Evolutionary conservation across 345 rosid species (phyloP).

Genomic region (Linum tenue): DNA sequence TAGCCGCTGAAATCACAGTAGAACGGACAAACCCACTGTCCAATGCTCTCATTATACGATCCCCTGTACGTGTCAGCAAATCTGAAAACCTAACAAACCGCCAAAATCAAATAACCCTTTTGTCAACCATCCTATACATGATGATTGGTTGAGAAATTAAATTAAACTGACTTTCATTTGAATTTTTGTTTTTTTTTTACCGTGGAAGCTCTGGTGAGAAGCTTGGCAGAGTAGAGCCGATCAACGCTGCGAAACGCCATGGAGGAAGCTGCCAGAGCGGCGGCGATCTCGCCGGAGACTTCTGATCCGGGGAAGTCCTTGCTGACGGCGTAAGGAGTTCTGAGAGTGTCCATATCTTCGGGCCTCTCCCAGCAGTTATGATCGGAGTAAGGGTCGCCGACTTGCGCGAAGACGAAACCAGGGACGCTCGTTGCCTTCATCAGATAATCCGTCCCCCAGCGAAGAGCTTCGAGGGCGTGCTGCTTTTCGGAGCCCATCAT

Average conservation of each 20-base stretch:
- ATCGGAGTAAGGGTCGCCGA: constrained; percentile 21
- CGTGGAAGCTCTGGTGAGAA: constrained; percentile 15
- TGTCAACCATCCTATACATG: no score
- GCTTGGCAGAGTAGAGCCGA: constrained; percentile 15
- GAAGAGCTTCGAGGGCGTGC: constrained; percentile 18
- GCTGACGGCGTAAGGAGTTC: constrained; percentile 17
- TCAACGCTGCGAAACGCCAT: constrained; percentile 8
- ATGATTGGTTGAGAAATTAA: not conserved
- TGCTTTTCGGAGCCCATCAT: constrained; percentile 17
- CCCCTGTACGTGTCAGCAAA: constrained; percentile 23
- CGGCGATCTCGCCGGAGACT: constrained; percentile 22
- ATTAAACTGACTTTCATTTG: not conserved
- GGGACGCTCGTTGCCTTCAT: constrained; percentile 20
- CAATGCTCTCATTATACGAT: constrained; percentile 15
- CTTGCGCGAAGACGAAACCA: constrained; percentile 20
- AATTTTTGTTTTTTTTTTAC: not conserved
- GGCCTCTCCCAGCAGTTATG: constrained; percentile 26
- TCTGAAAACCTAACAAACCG: constrained; percentile 6
- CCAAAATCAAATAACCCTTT: no score
- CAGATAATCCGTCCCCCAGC: constrained; percentile 22
- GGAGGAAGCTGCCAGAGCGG: constrained; percentile 22
- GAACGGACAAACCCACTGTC: constrained; percentile 23
- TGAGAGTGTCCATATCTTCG: constrained; percentile 23
- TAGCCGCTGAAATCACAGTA: constrained; percentile 24
- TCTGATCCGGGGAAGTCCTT: constrained; percentile 20